Evolutionary conservation across 2,329 filamentous ascomycete species (phyloP).

Genomic region (Hortaea werneckii): DNA sequence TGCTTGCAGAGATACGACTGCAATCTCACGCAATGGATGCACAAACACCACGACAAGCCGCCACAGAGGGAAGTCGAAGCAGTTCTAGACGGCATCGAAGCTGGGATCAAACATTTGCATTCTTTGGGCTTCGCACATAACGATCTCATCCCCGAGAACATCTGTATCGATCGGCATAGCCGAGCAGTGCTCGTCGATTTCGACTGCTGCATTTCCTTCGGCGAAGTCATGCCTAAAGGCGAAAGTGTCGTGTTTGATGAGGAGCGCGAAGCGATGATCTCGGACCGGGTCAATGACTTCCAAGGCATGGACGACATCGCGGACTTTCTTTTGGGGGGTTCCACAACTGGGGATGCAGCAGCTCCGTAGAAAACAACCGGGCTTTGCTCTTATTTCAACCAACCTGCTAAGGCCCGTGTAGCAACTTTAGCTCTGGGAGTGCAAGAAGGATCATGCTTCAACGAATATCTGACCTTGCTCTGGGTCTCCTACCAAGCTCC

Average conservation of each 20-base stretch:
- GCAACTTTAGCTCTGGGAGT: too few species aligned
- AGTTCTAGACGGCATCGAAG: too few species aligned
- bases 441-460: background rate
- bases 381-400: too few species aligned
- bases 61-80: too few species aligned
- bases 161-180: conserved; percentile 24
- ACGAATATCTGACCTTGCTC: background rate
- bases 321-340: too few species aligned
- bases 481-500: too few species aligned
- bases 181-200: conserved; percentile 28
- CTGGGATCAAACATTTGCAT: conserved; percentile 27
- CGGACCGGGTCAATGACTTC: background rate
- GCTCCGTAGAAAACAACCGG: too few species aligned
- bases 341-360: too few species aligned
- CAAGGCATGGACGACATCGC: background rate
- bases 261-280: background rate
- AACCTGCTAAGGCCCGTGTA: too few species aligned
- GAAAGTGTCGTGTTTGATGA: too few species aligned
- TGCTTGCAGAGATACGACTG: conserved; percentile 16
- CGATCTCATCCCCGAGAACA: conserved; percentile 27
- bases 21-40: conserved; percentile 14
- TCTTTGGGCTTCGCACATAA: conserved; percentile 28
- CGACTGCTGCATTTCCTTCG: conserved; percentile 25
- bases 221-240: conserved; percentile 5
- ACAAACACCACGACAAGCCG: conserved; percentile 12